phyloP scores from a whole-genome alignment of 306 rosid species.

The Castanea sativa region DNA sequence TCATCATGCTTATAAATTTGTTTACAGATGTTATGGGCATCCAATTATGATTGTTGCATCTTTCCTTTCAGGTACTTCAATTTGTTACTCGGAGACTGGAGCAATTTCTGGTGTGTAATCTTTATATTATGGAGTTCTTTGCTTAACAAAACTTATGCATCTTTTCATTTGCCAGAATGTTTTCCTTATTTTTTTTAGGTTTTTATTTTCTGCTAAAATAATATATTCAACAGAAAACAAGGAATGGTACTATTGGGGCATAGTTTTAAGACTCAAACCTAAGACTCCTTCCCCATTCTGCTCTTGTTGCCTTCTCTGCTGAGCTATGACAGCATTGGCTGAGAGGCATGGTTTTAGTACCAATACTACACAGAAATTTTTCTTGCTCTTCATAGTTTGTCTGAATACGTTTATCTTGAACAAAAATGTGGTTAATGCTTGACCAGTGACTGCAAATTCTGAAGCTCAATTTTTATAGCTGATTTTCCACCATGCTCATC shows the following conservation, averaged over 20 bases:
- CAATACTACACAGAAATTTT: neutral
- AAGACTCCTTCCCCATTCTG: too few species aligned
- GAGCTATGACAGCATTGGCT: neutral
- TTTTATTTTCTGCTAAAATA: neutral
- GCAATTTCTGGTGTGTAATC: constrained; percentile 79
- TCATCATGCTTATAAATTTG: neutral
- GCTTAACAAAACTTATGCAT: neutral
- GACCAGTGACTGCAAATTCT: neutral
- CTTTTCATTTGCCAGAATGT: neutral
- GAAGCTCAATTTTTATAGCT: neutral
- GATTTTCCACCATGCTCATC: neutral
- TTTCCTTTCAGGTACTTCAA: constrained; percentile 59
- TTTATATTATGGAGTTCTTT: constrained; percentile 9
- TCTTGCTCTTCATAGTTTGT: neutral
- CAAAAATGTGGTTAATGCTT: neutral
- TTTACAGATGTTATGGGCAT: constrained; percentile 2
- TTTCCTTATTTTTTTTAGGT: neutral
- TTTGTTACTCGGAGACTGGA: constrained; percentile 87
- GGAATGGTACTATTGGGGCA: neutral
- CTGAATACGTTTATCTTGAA: neutral
- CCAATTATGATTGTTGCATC: constrained; percentile 19
- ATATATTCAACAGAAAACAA: neutral
- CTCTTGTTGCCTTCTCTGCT: neutral
- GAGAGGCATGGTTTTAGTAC: neutral
- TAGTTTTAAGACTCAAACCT: neutral